These are phyloP conservation scores for Starmerella scarabaei DNA, from an alignment of 805 yeast species.

Conservation along the genomic window DNA sequence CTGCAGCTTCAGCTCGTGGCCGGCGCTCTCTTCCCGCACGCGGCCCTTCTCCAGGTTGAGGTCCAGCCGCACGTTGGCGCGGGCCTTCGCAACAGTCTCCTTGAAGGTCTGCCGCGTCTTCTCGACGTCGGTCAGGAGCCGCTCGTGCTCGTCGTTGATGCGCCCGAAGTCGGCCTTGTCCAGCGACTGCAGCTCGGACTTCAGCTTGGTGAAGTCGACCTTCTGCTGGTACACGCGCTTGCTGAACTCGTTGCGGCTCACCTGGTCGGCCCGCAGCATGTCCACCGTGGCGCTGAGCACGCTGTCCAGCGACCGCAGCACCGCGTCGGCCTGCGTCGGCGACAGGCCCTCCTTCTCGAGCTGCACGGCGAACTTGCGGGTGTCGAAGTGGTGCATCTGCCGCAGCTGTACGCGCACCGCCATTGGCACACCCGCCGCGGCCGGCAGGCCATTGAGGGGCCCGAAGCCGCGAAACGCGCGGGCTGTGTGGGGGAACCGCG, in stretches of 20 bases:
- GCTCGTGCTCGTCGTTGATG: constrained; percentile 75
- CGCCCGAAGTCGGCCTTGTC: constrained; percentile 77
- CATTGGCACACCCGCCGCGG: too few relatives aligned
- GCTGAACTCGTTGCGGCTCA: constrained; percentile 71
- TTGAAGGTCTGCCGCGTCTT: constrained; percentile 69
- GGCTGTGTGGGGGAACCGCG: not conserved
- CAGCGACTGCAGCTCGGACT: constrained; percentile 79
- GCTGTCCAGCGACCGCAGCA: constrained; percentile 56
- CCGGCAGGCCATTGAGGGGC: too few relatives aligned
- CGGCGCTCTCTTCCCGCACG: constrained; percentile 83
- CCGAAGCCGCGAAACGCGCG: too few relatives aligned
- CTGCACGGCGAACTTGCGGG: constrained; percentile 56
- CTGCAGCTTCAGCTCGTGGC: constrained; percentile 83
- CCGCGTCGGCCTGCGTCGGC: constrained; percentile 63
- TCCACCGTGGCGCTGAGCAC: constrained; percentile 73
- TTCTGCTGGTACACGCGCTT: constrained; percentile 88
- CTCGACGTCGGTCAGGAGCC: constrained; percentile 70
- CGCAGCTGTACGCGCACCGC: too few relatives aligned
- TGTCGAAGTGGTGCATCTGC: constrained; percentile 44
- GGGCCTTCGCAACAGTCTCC: constrained; percentile 82
- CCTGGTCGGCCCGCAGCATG: constrained; percentile 61
- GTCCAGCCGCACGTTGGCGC: constrained; percentile 83
- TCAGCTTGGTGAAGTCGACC: constrained; percentile 88
- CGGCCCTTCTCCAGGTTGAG: constrained; percentile 89
- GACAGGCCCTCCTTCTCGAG: constrained; percentile 61